Evolutionary conservation across 805 yeast genomes (phyloP), one percentile per base, ranked within the genome.

Genomic region (Millerago galiae): DNA sequence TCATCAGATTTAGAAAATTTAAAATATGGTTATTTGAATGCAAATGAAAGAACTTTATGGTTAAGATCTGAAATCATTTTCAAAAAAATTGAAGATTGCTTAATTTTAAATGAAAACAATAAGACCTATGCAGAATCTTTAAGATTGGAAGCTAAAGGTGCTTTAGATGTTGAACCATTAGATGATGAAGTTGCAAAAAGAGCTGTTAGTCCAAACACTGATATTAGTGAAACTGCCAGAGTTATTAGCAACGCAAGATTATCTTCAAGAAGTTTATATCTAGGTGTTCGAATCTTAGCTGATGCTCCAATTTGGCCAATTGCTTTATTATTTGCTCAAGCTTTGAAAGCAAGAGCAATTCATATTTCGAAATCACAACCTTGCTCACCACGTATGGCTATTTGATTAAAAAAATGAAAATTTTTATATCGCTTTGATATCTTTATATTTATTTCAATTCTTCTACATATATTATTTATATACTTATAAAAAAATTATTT

Each of bases 291-390:
- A 52, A 81, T 84, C 26, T 66, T 84, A 40, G 88, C 89, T 4
- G 93, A 84, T 66, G 90, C 90, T 0, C 93, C 93, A 13, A 82
- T 84, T 21, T 84, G 95, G 95, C 93, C 93, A 0, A 72, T 83
- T 39, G 85, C 89, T 1, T 65, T 84, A 59, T 75, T 81, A 15
- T 82, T 83, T 66, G 91, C 91, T 0, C 91, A 83, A 56, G 89
- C 88, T 2, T 67, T 83, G 53, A 83, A 81, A 56, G 74, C 79
- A 27, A 72, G 89, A 54, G 79, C 81, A 5, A 68, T 75, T 5
- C 56, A 53, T 47, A 65, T 63, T 35, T 51, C 57, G n/a, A 52
- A 52, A 25, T 47, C 53, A 6, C 56, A 54, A 34, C 56, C 55
- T 15, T 43, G 36, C 17, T 38, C 52, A 11, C 54, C 53, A 15